A percentile compares a stretch with the other conserved stretches of the same genome.
Evolutionary conservation across 2,329 filamentous ascomycete genomes (phyloP).

Genomic region (Aspergillus tamarii): DNA sequence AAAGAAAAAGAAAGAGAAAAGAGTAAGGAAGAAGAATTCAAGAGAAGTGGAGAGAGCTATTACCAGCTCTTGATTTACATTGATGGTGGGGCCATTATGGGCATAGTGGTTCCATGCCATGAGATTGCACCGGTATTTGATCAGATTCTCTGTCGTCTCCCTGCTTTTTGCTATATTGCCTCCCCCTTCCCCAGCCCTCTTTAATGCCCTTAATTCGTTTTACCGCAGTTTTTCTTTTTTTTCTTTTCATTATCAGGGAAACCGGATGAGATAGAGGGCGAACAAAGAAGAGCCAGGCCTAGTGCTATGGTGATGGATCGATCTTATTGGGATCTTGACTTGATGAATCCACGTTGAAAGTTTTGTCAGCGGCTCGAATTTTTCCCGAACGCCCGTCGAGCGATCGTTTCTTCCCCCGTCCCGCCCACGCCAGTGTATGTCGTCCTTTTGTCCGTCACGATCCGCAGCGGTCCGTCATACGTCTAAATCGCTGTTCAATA

Average conservation of each 20-base stretch:
- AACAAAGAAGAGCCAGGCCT: neutral
- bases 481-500: constrained; percentile 30
- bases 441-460: constrained; percentile 29
- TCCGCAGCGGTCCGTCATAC: constrained; percentile 27
- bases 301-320: constrained; percentile 8
- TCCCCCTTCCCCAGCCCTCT: constrained; percentile 3
- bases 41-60: neutral
- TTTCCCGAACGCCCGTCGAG: constrained; percentile 31
- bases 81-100: neutral
- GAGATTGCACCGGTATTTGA: constrained; percentile 9
- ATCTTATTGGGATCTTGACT: constrained; percentile 11
- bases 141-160: neutral
- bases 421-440: constrained; percentile 23
- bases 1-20: neutral
- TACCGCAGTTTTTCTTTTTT: constrained; percentile 12
- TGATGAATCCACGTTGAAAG: constrained; percentile 20
- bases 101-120: neutral
- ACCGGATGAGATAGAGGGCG: constrained; percentile 19
- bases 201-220: constrained; percentile 13
- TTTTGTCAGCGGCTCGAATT: constrained; percentile 32
- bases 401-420: constrained; percentile 22
- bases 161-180: constrained; percentile 3
- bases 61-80: neutral
- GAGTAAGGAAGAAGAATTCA: neutral
- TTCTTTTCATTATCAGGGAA: constrained; percentile 8